Base-by-base conservation (phyloP, 805 yeast genomes). In the Maudiozyma saulgeensis region DNA sequence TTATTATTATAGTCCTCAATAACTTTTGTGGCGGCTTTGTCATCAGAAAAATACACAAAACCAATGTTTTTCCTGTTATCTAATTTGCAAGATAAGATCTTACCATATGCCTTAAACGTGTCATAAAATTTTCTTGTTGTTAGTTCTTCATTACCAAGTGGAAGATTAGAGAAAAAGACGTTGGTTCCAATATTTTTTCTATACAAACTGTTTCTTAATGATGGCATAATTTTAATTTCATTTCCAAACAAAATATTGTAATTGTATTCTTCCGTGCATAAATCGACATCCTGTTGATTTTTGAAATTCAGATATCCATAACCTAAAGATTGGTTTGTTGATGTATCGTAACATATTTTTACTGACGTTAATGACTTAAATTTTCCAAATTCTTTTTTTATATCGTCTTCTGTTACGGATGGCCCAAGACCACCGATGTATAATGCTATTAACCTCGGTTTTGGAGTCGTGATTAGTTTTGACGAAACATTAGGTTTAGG, bases 301-400 rank as follows among this genome's bases (percentile, higher is more conserved):
- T 66, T 64, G 58, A 82, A 82, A 48, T 84, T 82, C 12, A 84
- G 80, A 60, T 84, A 85, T 0, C 88, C 95, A 64, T 85, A 83
- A 2, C 88, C 84, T 49, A 87, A 67, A 0, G 89, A 79, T 44
- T 74, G 66, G 18, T 76, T 76, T 15, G 77, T 69, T 37, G 69
- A 68, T 16, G 78, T 74, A 55, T 80, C 80, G 49, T 71, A 67
- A 53, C 88, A 80, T 40, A 85, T 71, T 59, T 82, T 83, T 32
- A 80, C 79, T 2, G 85, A 76, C 12, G 72, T 61, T 15, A 82
- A 70, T 0, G 81, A 70, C 8, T 75, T 70, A 49, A 52, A 74
- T 9, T 55, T 54, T 0, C 60, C 55, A 53, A 85, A 82, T 40
- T 68, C 58, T 0, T 69, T 64, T 49, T 63, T 72, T 40, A 84